Percentiles rank a stretch among this genome's conserved stretches.
Evolutionary conservation across 257 asterid species (phyloP).

Genomic region (Plectranthus barbatus): DNA sequence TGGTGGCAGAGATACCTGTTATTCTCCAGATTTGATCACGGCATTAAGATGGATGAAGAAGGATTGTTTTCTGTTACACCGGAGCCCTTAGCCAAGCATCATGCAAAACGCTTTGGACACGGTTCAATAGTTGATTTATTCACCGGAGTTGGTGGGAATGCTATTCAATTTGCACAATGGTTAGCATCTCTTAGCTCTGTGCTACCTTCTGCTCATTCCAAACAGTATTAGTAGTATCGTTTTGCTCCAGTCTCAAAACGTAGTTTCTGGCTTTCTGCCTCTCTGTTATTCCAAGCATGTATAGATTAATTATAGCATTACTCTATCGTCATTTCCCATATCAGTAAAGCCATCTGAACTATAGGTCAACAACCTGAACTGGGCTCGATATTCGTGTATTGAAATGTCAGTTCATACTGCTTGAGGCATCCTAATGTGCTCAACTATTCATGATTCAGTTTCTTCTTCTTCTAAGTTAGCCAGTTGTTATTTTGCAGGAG

Average conservation of each 20-base stretch:
- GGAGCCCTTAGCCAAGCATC: conserved; percentile 77
- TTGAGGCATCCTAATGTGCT: neutral
- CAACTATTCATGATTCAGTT: neutral
- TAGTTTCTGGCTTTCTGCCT: neutral
- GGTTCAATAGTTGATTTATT: conserved; percentile 69
- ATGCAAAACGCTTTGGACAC: conserved; percentile 72
- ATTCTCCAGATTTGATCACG: conserved; percentile 70
- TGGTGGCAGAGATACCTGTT: conserved; percentile 77
- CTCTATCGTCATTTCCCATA: neutral
- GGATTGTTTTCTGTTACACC: conserved; percentile 99
- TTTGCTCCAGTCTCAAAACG: neutral
- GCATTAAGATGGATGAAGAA: conserved; percentile 90
- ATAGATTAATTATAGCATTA: too few relatives aligned
- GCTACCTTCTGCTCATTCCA: neutral
- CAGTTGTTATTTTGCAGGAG: conserved; percentile 44
- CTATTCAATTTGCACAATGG: conserved; percentile 89
- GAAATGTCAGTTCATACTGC: neutral
- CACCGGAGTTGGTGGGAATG: conserved; percentile 93
- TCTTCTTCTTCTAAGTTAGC: neutral
- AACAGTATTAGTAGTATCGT: neutral
- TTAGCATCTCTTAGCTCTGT: conserved; percentile 17
- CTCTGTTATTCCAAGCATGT: neutral
- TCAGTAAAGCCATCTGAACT: too few relatives aligned
- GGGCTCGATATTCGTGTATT: neutral
- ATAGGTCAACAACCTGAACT: neutral